Percentiles rank a stretch among this genome's conserved stretches.
These are phyloP conservation scores for Aspergillus sp. DNA, from an alignment of 2,329 filamentous ascomycete species.

Conservation along the genomic window DNA sequence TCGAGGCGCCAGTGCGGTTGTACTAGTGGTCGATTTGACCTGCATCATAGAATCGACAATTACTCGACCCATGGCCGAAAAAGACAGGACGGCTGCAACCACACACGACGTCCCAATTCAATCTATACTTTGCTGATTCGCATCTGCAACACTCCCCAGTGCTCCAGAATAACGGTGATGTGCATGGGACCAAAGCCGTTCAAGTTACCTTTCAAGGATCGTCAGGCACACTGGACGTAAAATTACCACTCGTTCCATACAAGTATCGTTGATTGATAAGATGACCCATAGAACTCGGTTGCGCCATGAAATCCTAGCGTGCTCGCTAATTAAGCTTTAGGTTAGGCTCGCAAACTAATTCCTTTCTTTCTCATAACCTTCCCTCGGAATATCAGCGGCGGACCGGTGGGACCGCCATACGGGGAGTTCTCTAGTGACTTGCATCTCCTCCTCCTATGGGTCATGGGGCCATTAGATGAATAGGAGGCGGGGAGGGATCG, in stretches of 20 bases:
- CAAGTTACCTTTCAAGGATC: not conserved
- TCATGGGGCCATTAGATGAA: not conserved
- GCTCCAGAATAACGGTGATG: not conserved
- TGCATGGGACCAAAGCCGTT: not conserved
- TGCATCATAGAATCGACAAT: no score
- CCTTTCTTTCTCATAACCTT: not conserved
- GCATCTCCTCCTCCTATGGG: not conserved
- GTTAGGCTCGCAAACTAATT: not conserved
- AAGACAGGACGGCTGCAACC: no score
- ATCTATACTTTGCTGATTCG: no score
- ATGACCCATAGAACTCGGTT: not conserved
- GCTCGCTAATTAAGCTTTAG: not conserved
- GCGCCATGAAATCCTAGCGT: not conserved
- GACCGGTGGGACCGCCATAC: not conserved
- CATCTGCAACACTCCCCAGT: no score
- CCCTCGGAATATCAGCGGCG: not conserved
- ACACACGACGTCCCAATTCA: no score
- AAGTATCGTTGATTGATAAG: not conserved
- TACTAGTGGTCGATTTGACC: no score
- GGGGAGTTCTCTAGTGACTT: not conserved
- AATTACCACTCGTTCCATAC: not conserved
- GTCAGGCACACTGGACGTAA: not conserved
- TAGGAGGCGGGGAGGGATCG: not conserved
- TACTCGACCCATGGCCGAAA: no score
- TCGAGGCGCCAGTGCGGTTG: no score